Percentiles rank a stretch among this genome's conserved stretches.
These are phyloP conservation scores for Alopecurus myosuroides DNA, from an alignment of 176 grass and related monocot genomes.

Conservation along the genomic window DNA sequence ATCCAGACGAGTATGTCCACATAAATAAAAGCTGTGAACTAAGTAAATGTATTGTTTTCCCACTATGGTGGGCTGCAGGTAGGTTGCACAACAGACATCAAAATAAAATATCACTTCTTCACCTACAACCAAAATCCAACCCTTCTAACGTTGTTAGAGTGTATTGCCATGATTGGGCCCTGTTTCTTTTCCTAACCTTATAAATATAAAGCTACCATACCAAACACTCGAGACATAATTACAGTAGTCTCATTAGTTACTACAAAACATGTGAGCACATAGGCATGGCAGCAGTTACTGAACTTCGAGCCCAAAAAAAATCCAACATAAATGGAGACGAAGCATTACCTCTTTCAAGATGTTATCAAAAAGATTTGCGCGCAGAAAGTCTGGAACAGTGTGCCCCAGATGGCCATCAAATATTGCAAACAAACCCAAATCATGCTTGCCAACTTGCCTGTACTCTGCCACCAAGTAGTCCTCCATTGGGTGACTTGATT, in stretches of 20 bases:
- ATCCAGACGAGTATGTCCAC: background rate
- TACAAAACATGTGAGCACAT: conserved; percentile 3
- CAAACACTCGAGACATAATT: conserved; percentile 5
- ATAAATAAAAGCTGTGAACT: background rate
- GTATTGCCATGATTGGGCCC: background rate
- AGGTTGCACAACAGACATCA: background rate
- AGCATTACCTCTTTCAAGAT: conserved; percentile 85
- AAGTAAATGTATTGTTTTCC: conserved; percentile 1
- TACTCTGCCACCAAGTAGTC: conserved; percentile 89
- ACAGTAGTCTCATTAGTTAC: background rate
- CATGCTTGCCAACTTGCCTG: conserved; percentile 50
- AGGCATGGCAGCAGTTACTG: background rate
- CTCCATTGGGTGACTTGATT: conserved; percentile 91
- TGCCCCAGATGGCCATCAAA: conserved; percentile 89
- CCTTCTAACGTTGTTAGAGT: background rate
- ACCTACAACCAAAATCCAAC: background rate
- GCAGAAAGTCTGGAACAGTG: conserved; percentile 72
- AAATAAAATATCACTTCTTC: conserved; percentile 14
- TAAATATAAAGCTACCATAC: background rate
- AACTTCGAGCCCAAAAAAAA: conserved; percentile 4
- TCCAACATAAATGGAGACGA: background rate
- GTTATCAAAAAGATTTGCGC: conserved; percentile 77
- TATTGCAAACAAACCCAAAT: conserved; percentile 89
- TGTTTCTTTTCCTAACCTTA: background rate
- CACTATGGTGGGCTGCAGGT: conserved; percentile 7